Conservation (phyloP, 345 rosid genomes). For the Melastoma malabathricum region DNA sequence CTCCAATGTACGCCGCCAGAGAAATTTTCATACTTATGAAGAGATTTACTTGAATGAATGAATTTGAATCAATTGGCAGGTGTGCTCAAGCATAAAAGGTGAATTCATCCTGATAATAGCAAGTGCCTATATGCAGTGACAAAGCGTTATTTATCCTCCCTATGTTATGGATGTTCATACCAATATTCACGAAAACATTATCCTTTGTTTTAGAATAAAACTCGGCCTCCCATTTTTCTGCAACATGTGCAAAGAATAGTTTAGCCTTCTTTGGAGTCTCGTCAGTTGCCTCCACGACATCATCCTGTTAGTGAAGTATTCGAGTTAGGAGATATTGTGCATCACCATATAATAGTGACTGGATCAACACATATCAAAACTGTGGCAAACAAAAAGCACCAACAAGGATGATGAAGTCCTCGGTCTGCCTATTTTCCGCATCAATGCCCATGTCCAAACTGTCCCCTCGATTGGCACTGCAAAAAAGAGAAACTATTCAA, state of each 20-base stretch:
- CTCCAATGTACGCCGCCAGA: no score
- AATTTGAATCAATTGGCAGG: no score
- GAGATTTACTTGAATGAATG: no score
- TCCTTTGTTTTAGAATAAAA: slow-evolving; percentile 40
- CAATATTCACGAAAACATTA: slow-evolving; percentile 28
- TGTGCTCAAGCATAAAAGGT: no score
- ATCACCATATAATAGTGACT: no score
- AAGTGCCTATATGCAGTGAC: no score
- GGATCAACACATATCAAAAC: background rate
- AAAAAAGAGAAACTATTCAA: slow-evolving; percentile 5
- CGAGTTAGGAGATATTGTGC: no score
- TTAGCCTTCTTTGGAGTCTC: slow-evolving; percentile 25
- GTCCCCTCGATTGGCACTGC: slow-evolving; percentile 49
- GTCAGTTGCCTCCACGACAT: slow-evolving; percentile 30
- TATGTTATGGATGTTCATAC: slow-evolving; percentile 12
- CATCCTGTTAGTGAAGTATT: slow-evolving; percentile 8
- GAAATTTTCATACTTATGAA: no score
- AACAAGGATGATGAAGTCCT: slow-evolving; percentile 36
- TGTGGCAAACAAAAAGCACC: slow-evolving; percentile 5
- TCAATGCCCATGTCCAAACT: slow-evolving; percentile 30
- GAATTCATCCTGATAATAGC: no score
- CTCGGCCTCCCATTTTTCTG: slow-evolving; percentile 36
- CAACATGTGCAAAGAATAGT: slow-evolving; percentile 22
- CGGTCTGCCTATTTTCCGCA: slow-evolving; percentile 22
- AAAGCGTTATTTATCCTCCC: background rate